Evolutionary conservation across 2,329 filamentous ascomycete species (phyloP).

Genomic region (Metarhizium humberi): DNA sequence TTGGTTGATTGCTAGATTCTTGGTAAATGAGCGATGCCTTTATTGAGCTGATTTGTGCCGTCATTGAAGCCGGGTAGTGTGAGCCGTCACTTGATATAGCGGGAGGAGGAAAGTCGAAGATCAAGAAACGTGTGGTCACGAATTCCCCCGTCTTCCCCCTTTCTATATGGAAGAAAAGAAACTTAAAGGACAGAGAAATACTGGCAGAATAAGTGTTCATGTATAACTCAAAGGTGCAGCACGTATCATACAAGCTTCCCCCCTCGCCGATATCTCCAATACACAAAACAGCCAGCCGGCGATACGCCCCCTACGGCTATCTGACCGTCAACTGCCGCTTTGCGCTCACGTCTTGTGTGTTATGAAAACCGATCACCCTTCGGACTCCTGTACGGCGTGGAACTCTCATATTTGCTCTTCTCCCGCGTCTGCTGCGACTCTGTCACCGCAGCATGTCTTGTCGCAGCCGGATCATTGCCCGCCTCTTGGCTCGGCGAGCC

Average conservation of each 20-base stretch:
- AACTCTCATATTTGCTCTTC: conserved; percentile 86
- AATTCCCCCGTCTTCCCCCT: too few species aligned
- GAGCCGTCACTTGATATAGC: too few species aligned
- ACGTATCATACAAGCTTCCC: not conserved
- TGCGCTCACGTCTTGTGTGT: not conserved
- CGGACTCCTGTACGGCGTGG: conserved; percentile 61
- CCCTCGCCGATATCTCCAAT: not conserved
- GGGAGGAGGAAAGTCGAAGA: too few species aligned
- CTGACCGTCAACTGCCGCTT: not conserved
- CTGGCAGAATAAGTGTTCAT: not conserved
- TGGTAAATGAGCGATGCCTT: too few species aligned
- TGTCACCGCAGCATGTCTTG: conserved; percentile 66
- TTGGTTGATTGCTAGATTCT: too few species aligned
- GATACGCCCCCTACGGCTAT: not conserved
- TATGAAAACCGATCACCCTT: conserved; percentile 81
- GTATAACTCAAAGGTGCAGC: not conserved
- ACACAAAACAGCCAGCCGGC: not conserved
- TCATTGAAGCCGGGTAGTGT: too few species aligned
- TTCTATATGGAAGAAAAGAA: not conserved
- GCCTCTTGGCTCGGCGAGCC: conserved; percentile 64
- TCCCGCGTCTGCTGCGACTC: conserved; percentile 58
- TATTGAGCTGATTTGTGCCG: too few species aligned
- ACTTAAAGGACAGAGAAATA: not conserved
- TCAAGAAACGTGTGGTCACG: too few species aligned
- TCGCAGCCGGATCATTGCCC: conserved; percentile 73